A percentile compares a stretch with the other conserved stretches of the same genome.
Conservation (phyloP, 2,329 filamentous ascomycete species). For the Grosmannia huntii region DNA sequence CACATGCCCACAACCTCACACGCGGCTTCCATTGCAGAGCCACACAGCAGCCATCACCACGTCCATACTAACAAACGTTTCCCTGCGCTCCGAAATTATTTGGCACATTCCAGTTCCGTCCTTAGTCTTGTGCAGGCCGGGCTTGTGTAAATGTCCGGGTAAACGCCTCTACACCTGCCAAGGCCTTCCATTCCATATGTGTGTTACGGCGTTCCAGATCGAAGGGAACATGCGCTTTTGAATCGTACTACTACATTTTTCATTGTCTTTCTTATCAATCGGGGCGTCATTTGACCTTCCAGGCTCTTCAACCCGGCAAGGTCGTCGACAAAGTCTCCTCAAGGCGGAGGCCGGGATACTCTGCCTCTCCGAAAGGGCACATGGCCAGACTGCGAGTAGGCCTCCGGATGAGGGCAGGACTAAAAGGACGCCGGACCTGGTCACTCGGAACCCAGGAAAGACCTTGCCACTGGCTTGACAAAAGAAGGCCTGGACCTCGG, state of each 20-base stretch:
- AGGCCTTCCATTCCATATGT: neutral
- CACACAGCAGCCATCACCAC: neutral
- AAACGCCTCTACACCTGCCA: neutral
- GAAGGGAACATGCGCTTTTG: neutral
- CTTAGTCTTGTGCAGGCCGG: neutral
- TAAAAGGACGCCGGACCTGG: neutral
- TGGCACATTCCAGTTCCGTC: neutral
- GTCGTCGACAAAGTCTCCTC: neutral
- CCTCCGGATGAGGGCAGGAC: neutral
- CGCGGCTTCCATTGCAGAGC: neutral
- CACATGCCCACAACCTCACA: neutral
- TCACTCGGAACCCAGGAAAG: neutral
- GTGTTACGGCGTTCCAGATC: neutral
- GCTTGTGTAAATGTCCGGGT: neutral
- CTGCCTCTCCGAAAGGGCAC: neutral
- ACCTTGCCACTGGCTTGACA: neutral
- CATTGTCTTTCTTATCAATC: neutral
- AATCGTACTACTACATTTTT: neutral
- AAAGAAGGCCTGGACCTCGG: neutral
- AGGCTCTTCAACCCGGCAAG: neutral
- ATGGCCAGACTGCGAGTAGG: neutral
- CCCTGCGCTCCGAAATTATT: neutral
- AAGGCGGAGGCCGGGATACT: neutral
- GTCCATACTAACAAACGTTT: neutral
- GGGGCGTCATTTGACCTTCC: neutral